A percentile compares a stretch with the other conserved stretches of the same genome.
Evolutionary conservation across 176 grass and related monocot genomes (phyloP).

Genomic region (Cocos nucifera): DNA sequence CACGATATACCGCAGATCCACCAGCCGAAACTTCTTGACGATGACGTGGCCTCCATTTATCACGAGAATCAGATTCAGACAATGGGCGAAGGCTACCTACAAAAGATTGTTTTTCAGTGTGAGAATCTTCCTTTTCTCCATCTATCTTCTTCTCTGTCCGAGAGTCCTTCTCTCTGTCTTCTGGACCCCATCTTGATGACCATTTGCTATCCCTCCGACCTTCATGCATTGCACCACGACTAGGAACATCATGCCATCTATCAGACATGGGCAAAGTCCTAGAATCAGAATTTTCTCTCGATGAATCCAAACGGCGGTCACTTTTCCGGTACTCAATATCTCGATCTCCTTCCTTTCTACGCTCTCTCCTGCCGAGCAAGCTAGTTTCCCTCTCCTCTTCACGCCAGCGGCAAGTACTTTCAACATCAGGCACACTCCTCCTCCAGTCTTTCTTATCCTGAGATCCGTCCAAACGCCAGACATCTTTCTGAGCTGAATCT

Average conservation of each 20-base stretch:
- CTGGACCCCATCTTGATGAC: constrained; percentile 97
- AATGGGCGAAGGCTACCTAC: constrained; percentile 4
- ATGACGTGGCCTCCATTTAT: constrained; percentile 99
- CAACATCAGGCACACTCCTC: constrained; percentile 49
- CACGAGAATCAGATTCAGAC: constrained; percentile 72
- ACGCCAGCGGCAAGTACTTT: constrained; percentile 67
- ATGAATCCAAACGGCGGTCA: constrained; percentile 53
- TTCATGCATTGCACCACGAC: constrained; percentile 42
- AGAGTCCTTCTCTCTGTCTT: constrained; percentile 81
- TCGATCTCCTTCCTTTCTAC: constrained; percentile 66
- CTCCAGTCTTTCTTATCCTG: constrained; percentile 62
- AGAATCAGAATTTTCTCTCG: constrained; percentile 48
- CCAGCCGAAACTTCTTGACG: constrained; percentile 57
- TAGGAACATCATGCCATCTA: constrained; percentile 47
- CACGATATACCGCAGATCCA: constrained; percentile 46
- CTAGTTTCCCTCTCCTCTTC: constrained; percentile 97
- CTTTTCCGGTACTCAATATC: constrained; percentile 59
- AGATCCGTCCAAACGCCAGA: constrained; percentile 46
- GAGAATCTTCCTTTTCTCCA: constrained; percentile 31
- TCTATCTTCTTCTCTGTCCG: constrained; percentile 63
- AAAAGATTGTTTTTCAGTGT: constrained; percentile 17
- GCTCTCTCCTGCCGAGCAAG: constrained; percentile 66
- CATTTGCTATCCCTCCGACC: constrained; percentile 67
- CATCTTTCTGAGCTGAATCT: constrained; percentile 56
- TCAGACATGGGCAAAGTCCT: constrained; percentile 38